Conservation (phyloP, 345 rosid species). For the Populus alba region DNA sequence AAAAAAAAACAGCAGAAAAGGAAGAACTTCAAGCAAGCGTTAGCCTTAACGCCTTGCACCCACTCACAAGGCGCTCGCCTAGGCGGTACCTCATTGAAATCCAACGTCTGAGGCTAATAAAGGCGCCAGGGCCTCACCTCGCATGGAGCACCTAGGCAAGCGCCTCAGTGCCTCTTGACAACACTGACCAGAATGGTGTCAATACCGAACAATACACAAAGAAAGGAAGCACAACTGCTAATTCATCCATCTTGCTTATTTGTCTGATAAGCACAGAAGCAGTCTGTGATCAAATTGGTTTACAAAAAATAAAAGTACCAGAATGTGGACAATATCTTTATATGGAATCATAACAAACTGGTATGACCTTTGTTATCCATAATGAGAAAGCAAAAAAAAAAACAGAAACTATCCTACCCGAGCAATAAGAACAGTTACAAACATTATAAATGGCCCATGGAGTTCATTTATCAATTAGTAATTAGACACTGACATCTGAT, state of each 20-base stretch:
- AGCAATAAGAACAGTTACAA: slow-evolving; percentile 1
- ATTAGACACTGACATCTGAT: neutral
- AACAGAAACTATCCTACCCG: neutral
- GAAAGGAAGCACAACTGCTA: neutral
- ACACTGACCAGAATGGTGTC: too few relatives aligned
- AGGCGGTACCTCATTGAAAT: too few relatives aligned
- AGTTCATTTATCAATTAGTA: neutral
- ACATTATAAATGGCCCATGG: neutral
- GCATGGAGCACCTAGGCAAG: too few relatives aligned
- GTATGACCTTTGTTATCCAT: neutral
- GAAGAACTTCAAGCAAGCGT: too few relatives aligned
- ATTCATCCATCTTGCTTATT: neutral
- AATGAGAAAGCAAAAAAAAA: neutral
- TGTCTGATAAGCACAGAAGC: neutral
- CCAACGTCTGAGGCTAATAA: too few relatives aligned
- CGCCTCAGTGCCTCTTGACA: too few relatives aligned
- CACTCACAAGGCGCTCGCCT: too few relatives aligned
- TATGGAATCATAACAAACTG: neutral
- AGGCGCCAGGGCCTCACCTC: too few relatives aligned
- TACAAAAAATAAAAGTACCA: neutral
- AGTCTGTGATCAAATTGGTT: neutral
- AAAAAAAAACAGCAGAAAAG: too few relatives aligned
- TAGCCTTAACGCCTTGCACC: too few relatives aligned
- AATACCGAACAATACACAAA: too few relatives aligned
- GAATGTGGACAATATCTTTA: neutral